These are phyloP conservation scores for Amanita subjunquillea DNA, from an alignment of 768 basidiomycete species.

Conservation along the genomic window DNA sequence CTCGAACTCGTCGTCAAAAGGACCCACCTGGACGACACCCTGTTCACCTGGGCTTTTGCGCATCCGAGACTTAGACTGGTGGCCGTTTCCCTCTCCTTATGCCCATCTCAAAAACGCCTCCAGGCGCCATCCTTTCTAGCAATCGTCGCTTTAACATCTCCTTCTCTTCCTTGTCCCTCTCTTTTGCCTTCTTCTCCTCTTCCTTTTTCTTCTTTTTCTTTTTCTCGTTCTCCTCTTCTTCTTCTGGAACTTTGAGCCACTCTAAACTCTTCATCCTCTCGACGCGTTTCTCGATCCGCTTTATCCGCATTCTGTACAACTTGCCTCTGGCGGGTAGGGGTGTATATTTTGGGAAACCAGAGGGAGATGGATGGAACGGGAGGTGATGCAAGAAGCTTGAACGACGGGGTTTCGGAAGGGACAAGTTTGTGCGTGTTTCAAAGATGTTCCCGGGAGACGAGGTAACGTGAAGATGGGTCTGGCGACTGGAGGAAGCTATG, in stretches of 20 bases:
- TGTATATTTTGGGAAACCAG: slow-evolving; percentile 22
- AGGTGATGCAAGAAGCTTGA: slow-evolving; percentile 8
- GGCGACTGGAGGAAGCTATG: background rate
- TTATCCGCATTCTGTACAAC: slow-evolving; percentile 25
- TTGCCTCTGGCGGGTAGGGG: slow-evolving; percentile 31
- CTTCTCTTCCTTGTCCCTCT: background rate
- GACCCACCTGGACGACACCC: background rate
- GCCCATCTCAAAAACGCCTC: slow-evolving; percentile 1
- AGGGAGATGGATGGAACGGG: slow-evolving; percentile 12
- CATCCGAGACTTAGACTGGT: background rate
- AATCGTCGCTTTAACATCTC: background rate
- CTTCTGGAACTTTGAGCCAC: slow-evolving; percentile 21
- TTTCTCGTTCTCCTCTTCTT: slow-evolving; percentile 16
- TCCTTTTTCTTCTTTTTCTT: slow-evolving; percentile 9
- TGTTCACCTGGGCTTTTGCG: background rate
- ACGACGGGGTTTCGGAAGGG: slow-evolving; percentile 5
- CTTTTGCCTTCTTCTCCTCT: background rate
- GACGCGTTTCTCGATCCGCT: slow-evolving; percentile 16
- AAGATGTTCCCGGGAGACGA: slow-evolving; percentile 2
- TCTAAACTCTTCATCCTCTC: slow-evolving; percentile 21
- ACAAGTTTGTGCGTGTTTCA: background rate
- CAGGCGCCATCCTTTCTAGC: background rate
- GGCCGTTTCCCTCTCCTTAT: background rate
- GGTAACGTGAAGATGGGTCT: background rate
- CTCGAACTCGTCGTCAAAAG: background rate